Conservation (phyloP, 306 rosid genomes). For the Acacia crassicarpa region DNA sequence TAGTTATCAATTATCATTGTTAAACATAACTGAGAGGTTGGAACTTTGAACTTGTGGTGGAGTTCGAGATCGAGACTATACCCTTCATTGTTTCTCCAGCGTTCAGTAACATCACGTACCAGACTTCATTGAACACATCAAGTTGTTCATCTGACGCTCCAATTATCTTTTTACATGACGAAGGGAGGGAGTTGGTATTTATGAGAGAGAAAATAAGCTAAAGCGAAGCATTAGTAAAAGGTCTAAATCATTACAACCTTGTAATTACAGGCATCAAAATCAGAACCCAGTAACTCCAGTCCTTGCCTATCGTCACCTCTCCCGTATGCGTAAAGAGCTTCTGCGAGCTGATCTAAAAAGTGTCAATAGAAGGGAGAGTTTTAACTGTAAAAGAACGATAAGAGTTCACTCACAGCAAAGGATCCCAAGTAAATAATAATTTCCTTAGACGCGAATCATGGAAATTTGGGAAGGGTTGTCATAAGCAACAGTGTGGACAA, state of each 20-base stretch:
- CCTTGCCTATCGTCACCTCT: slow-evolving; percentile 56
- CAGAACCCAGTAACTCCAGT: slow-evolving; percentile 66
- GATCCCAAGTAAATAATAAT: not conserved
- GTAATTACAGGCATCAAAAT: slow-evolving; percentile 63
- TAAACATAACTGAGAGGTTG: slow-evolving; percentile 8
- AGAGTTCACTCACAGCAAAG: not conserved
- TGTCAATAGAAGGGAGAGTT: slow-evolving; percentile 8
- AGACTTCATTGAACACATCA: slow-evolving; percentile 82
- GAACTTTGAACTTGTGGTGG: not conserved
- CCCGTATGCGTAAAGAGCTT: slow-evolving; percentile 82
- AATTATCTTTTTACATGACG: slow-evolving; percentile 49
- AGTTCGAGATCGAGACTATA: slow-evolving; percentile 32
- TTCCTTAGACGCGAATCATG: not conserved
- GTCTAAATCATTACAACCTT: slow-evolving; percentile 51
- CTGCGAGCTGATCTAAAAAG: slow-evolving; percentile 68
- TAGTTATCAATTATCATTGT: not conserved
- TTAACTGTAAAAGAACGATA: not conserved
- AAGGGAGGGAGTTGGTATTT: not conserved
- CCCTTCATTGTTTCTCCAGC: slow-evolving; percentile 60
- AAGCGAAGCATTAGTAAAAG: not conserved
- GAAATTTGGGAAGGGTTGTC: not conserved
- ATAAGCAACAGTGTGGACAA: not conserved
- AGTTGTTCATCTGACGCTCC: slow-evolving; percentile 93
- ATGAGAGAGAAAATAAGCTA: not conserved
- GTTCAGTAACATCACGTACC: slow-evolving; percentile 69